phyloP scores from a whole-genome alignment of 306 rosid species.

The Lathyrus tuberosus region DNA sequence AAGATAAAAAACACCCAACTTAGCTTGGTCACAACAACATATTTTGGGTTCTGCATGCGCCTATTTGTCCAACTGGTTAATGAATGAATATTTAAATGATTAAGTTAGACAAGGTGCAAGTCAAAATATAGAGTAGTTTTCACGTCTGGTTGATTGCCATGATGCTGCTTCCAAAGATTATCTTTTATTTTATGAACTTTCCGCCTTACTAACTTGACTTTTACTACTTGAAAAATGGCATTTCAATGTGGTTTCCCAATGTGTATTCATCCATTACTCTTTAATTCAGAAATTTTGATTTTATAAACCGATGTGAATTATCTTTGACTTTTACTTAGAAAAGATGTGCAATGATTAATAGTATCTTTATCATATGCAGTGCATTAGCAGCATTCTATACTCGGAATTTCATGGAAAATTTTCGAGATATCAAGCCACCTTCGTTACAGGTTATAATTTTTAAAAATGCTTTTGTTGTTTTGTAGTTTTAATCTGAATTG shows the following conservation, averaged over 20 bases:
- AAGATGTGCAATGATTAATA: slow-evolving; percentile 33
- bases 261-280: slow-evolving; percentile 9
- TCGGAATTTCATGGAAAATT: slow-evolving; percentile 73
- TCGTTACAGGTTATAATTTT: slow-evolving; percentile 75
- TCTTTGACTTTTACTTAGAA: slow-evolving; percentile 21
- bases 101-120: not conserved
- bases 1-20: not conserved
- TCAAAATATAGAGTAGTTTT: slow-evolving; percentile 19
- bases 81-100: slow-evolving; percentile 19
- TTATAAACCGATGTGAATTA: not conserved
- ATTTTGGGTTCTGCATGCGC: slow-evolving; percentile 19
- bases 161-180: slow-evolving; percentile 33
- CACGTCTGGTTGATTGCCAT: slow-evolving; percentile 5
- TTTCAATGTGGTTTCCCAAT: slow-evolving; percentile 22
- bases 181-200: slow-evolving; percentile 26
- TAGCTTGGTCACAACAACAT: slow-evolving; percentile 5
- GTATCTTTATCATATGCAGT: slow-evolving; percentile 60
- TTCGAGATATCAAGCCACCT: slow-evolving; percentile 87
- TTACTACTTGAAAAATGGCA: not conserved
- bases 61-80: slow-evolving; percentile 26
- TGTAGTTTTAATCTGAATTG: slow-evolving; percentile 23
- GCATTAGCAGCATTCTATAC: slow-evolving; percentile 97
- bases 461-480: slow-evolving; percentile 36
- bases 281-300: slow-evolving; percentile 24
- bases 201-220: slow-evolving; percentile 22